These are phyloP conservation scores for Cryptococcus sp. DNA, from an alignment of 1,284 basidiomycete genomes.

Conservation along the genomic window DNA sequence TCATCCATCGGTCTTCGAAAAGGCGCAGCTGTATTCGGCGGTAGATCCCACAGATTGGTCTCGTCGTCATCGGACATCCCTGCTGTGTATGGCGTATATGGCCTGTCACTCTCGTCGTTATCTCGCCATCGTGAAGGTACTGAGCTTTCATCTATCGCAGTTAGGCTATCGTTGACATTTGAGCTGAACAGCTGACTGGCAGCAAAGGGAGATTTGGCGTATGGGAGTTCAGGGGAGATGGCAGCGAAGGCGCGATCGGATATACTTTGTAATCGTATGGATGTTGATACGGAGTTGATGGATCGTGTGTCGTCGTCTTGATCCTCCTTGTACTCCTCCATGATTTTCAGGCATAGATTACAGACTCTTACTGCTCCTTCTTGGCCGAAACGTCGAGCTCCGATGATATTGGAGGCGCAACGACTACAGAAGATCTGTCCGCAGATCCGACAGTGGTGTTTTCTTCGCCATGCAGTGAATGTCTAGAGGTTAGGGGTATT, in stretches of 20 bases:
- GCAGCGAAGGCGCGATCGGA: conserved; percentile 38
- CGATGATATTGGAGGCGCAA: conserved; percentile 95
- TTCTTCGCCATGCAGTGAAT: conserved; percentile 86
- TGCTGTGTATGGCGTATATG: conserved; percentile 34
- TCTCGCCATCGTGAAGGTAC: conserved; percentile 27
- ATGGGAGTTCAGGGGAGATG: conserved; percentile 40
- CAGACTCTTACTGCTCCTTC: conserved; percentile 89
- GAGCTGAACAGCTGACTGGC: conserved; percentile 70
- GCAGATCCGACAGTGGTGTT: conserved; percentile 92
- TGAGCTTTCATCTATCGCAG: conserved; percentile 40
- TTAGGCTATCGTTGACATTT: conserved; percentile 36
- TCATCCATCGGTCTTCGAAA: conserved; percentile 74
- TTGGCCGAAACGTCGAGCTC: conserved; percentile 87
- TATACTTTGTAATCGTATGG: conserved; percentile 26
- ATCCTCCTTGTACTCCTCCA: conserved; percentile 67
- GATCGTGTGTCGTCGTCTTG: conserved; percentile 52
- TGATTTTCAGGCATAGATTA: conserved; percentile 87
- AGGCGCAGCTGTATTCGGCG: conserved; percentile 57
- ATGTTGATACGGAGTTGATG: conserved; percentile 36
- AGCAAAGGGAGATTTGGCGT: conserved; percentile 75
- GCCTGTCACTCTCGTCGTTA: conserved; percentile 18
- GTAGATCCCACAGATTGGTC: conserved; percentile 49
- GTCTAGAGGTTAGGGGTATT: conserved; percentile 53
- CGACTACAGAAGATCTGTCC: conserved; percentile 88
- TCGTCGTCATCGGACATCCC: conserved; percentile 45